Evolutionary conservation across 495 filamentous ascomycete genomes (phyloP).

Genomic region (Daldinia childiae): DNA sequence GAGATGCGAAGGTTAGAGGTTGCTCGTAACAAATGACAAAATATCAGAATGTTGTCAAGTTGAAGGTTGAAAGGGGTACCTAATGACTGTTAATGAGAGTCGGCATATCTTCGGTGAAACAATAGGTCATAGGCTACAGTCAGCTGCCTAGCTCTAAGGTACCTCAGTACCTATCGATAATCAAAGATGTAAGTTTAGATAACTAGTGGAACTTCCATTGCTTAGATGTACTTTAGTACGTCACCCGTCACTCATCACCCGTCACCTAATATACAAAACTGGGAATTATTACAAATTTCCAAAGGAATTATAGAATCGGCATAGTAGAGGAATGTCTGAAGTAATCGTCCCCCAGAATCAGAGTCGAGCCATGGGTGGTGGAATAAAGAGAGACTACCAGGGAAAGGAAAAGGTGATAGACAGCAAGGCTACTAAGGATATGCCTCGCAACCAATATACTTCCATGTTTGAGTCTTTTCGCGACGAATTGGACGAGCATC

Average conservation of each 20-base stretch:
- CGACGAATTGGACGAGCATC: constrained; percentile 89
- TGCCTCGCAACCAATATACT: constrained; percentile 63
- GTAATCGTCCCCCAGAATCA: constrained; percentile 46
- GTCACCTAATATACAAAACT: not conserved
- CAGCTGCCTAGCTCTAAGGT: not conserved
- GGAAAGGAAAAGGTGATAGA: constrained; percentile 60
- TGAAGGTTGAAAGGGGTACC: not conserved
- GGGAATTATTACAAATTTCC: not conserved
- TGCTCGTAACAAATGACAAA: not conserved
- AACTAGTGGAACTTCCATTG: too few species aligned
- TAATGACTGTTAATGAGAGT: constrained; percentile 1
- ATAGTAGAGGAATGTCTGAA: constrained; percentile 35
- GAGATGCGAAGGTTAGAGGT: not conserved
- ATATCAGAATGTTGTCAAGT: not conserved
- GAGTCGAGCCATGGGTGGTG: constrained; percentile 53
- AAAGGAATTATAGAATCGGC: not conserved
- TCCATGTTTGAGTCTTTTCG: constrained; percentile 88
- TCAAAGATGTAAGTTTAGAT: not conserved
- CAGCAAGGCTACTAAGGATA: constrained; percentile 45
- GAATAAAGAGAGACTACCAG: constrained; percentile 68
- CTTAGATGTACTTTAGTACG: not conserved
- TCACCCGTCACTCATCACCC: too few species aligned
- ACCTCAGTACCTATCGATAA: not conserved
- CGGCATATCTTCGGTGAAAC: constrained; percentile 20
- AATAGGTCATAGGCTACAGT: not conserved